phyloP scores from a whole-genome alignment of 805 yeast species.

The Yamadazyma philogaea region DNA sequence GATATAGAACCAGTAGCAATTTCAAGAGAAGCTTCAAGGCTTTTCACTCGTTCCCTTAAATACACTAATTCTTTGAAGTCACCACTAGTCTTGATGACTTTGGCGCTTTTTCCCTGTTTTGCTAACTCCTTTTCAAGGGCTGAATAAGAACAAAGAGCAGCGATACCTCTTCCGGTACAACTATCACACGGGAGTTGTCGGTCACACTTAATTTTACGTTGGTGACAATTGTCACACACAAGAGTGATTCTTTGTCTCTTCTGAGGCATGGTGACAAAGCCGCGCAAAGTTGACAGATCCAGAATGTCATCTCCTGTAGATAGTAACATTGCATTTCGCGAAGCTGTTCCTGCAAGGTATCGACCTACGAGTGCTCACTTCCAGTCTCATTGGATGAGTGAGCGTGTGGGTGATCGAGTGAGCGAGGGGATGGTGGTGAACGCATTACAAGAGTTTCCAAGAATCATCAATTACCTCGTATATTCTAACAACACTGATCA shows the following conservation, averaged over 20 bases:
- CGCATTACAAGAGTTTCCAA: too few relatives aligned
- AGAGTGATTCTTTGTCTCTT: conserved; percentile 43
- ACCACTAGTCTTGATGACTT: conserved; percentile 1
- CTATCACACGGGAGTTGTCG: conserved; percentile 30
- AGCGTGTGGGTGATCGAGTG: too few relatives aligned
- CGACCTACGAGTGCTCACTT: too few relatives aligned
- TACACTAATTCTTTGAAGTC: conserved; percentile 1
- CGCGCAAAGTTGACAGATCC: not conserved
- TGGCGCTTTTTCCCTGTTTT: conserved; percentile 13
- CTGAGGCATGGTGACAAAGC: conserved; percentile 6
- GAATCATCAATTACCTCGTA: not conserved
- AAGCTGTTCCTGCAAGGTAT: too few relatives aligned
- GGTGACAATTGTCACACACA: conserved; percentile 47
- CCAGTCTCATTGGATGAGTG: too few relatives aligned
- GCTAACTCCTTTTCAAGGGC: conserved; percentile 15
- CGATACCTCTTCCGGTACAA: conserved; percentile 16
- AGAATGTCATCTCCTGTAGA: not conserved
- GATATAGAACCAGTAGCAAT: not conserved
- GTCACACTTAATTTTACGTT: conserved; percentile 45
- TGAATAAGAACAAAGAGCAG: conserved; percentile 12
- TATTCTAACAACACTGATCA: not conserved
- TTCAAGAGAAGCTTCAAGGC: conserved; percentile 7
- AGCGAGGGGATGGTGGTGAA: too few relatives aligned
- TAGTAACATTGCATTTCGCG: not conserved
- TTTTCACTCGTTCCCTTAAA: conserved; percentile 6